Base-by-base conservation (phyloP, 352 stramenopile genomes). In the Phytophthora melonis region DNA sequence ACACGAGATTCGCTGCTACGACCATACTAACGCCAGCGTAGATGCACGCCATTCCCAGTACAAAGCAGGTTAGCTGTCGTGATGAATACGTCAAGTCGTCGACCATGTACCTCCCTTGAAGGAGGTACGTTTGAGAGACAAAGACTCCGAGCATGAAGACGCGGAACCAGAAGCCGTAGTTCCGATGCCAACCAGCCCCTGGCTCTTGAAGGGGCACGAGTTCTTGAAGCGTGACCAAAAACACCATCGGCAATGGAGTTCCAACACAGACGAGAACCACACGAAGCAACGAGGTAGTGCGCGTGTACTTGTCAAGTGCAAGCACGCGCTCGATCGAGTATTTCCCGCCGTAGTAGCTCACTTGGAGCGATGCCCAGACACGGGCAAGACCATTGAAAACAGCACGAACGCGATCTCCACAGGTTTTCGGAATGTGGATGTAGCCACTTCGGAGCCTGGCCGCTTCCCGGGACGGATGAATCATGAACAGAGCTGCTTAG, bases 161-260 rank as follows among this genome's bases (percentile, higher is more conserved):
- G 2, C 72, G 72, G 30, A 66, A 36, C 72, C 72, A 79, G 9
- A 75, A 66, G 7, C 62, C 67, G 50, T 75, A 70, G 30, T 79
- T 79, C 4, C 18, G 53, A 5, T 14, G 16, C 57, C 60, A 75
- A 10, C 62, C 67, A 2, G 61, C 58, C 1, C 27, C n/a, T 30
- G 68, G 63, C 8, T 76, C 39, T 47, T 76, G 67, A 1, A 75
- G 59, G 2, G 72, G 72, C 16, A 79, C 6, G 4, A 75, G 5
- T 14, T 75, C 72, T 32, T 72, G 58, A 0, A 69, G 16, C 3
- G 63, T 45, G 14, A 70, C 34, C 0, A 75, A 13, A 10, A n/a
- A 6, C 0, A 68, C 14, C 61, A 72, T 72, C 3, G 72, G 67
- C 6, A 79, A 3, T 14, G 72, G 68, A 0, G 63, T 67, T 5